phyloP scores from a whole-genome alignment of 345 rosid species.

The Atalantia buxifolia region DNA sequence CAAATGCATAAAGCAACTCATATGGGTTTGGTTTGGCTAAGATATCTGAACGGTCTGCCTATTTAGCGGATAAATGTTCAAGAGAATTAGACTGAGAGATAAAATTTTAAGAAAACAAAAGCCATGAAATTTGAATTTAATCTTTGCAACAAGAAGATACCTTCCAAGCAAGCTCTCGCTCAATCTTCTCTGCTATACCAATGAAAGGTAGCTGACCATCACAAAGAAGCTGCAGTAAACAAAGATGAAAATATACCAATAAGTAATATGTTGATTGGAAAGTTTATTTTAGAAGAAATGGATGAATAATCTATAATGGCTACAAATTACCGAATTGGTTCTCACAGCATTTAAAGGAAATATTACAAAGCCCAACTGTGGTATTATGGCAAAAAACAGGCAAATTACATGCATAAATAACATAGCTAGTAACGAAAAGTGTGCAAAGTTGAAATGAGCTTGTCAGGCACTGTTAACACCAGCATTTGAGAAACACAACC shows the following conservation, averaged over 20 bases:
- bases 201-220: slow-evolving; percentile 84
- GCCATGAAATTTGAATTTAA: slow-evolving; percentile 3
- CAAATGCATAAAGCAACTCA: slow-evolving; percentile 93
- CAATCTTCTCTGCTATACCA: slow-evolving; percentile 87
- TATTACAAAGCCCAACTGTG: background rate
- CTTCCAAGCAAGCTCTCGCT: slow-evolving; percentile 95
- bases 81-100: slow-evolving; percentile 8
- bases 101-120: slow-evolving; percentile 10
- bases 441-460: background rate
- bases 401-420: background rate
- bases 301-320: background rate
- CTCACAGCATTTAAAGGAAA: background rate
- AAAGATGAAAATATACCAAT: background rate
- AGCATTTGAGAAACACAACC: background rate
- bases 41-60: slow-evolving; percentile 87
- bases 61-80: slow-evolving; percentile 19
- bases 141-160: slow-evolving; percentile 36
- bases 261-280: background rate
- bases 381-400: background rate
- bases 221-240: slow-evolving; percentile 58
- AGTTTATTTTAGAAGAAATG: background rate
- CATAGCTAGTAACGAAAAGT: background rate
- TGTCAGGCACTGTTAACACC: background rate
- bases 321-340: background rate
- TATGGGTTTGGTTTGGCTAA: slow-evolving; percentile 74